Base-by-base conservation (phyloP, 2,329 filamentous ascomycete species). In the Bisporella sp. region DNA sequence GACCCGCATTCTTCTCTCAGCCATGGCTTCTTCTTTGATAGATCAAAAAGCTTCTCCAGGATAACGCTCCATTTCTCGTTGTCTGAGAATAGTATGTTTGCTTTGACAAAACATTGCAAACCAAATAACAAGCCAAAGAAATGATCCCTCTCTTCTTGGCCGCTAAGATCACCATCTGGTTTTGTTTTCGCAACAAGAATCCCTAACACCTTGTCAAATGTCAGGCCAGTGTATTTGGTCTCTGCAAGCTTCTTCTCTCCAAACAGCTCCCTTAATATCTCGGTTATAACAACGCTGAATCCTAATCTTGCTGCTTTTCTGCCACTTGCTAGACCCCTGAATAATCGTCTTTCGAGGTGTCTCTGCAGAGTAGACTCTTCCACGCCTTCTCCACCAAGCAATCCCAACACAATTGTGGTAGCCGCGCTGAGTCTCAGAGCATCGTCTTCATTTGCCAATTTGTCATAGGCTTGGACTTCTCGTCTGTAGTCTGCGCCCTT, bases 291-390 rank as follows among this genome's bases (percentile, higher is more conserved):
- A 49, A 96, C 76, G 48, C 89, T 95, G 66, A 95, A 96, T 4
- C 93, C 93, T 46, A 93, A 72, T 30, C 93, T 79, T 13, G 92
- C 89, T 9, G 88, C 89, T 71, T 96, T 96, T 51, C 89, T 84
- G 49, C 89, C 85, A 66, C 90, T 96, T 54, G 91, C 90, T 13
- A 97, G 81, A 40, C 93, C 93, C 49, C 88, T 82, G 66, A 96
- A 89, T 37, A 99, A 74, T 30, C 86, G 78, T 63, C 79, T 79
- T 56, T 81, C 78, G 31, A 85, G 69, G 59, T 85, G 81, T 52
- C 79, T 71, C 57, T 74, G 66, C 11, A 85, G 69, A 2, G 79
- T 75, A 1, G 69, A 59, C 62, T 84, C 79, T 3, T 73, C 56
- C 4, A 75, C 76, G 32, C 70, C 69, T 21, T 77, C 68, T 41